These are phyloP conservation scores for Sanghuangporus sanghuang DNA, from an alignment of 1,284 basidiomycete genomes.

Conservation along the genomic window DNA sequence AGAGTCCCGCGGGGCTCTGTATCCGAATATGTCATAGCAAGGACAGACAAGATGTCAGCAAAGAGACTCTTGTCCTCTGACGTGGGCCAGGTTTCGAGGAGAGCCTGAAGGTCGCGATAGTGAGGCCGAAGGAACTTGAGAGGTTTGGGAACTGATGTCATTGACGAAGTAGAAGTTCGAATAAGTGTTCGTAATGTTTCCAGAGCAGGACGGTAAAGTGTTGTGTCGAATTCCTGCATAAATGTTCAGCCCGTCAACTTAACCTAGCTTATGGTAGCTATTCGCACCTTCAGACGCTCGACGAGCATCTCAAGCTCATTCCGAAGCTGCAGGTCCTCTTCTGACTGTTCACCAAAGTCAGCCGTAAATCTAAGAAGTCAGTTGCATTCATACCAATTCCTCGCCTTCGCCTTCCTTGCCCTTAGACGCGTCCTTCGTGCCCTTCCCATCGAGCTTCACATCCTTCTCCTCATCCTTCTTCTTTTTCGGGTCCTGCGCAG, in stretches of 20 bases:
- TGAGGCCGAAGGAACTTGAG: conserved; percentile 97
- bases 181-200: conserved; percentile 94
- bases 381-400: conserved; percentile 63
- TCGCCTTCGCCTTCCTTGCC: conserved; percentile 57
- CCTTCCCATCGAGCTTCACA: conserved; percentile 30
- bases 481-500: conserved; percentile 70
- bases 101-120: conserved; percentile 81
- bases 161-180: conserved; percentile 94
- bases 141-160: conserved; percentile 99
- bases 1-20: conserved; percentile 93
- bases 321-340: conserved; percentile 94
- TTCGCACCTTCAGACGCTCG: conserved; percentile 81
- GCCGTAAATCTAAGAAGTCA: not conserved
- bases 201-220: conserved; percentile 85
- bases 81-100: conserved; percentile 77
- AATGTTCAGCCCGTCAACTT: conserved; percentile 12
- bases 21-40: conserved; percentile 99
- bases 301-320: conserved; percentile 97
- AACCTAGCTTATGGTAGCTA: not conserved
- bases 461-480: conserved; percentile 48
- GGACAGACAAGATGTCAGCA: conserved; percentile 97
- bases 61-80: conserved; percentile 89
- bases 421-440: conserved; percentile 46
- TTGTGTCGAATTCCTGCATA: conserved; percentile 78
- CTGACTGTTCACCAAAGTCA: conserved; percentile 55